Evolutionary conservation across 2,329 filamentous ascomycete species (phyloP), one percentile per base, ranked within the genome.

Genomic region (Blastomyces parvus): DNA sequence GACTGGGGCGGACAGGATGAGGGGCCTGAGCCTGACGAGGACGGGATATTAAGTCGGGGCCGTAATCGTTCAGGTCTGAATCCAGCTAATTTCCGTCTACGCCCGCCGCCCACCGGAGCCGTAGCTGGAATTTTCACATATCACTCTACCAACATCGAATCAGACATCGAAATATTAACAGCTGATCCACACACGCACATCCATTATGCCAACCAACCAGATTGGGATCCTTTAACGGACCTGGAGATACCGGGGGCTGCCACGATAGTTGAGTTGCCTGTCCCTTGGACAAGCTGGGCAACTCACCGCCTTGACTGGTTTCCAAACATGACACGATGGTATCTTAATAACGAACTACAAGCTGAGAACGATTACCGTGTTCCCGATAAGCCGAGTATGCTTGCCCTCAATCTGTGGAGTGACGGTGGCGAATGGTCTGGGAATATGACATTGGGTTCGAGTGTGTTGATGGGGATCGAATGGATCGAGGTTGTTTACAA

Each of bases 81-180:
- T 55, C 55, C 55, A 33, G 27, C 19, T 56, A 42, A 46, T 62
- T 60, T 48, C 27, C 33, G 52, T 13, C 59, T 61, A 22, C 57
- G 55, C 7, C 66, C 69, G 1, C 80, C 80, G n/a, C 67, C 73
- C 22, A 64, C 70, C 46, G 81, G 81, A 58, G 81, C 80, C 2
- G 80, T 80, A 6, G 78, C 79, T 0, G 81, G 81, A 3, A 78
- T 83, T 67, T 79, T 83, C 72, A 82, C 79, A 14, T 83, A 80
- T 65, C 74, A 72, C 64, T 74, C 79, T 50, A 73, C 77, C 59
- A 71, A 66, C 38, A 79, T 79, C 66, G 81, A 83, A 68, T 79
- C 78, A 0, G 81, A 83, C 65, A 79, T 83, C 64, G 81, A 83
- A 70, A 81, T 83, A 64, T 70, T 83, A 13, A 83, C 81, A 1